These are phyloP conservation scores for Arthroderma sp. DNA, from an alignment of 2,329 filamentous ascomycete genomes.

Conservation along the genomic window DNA sequence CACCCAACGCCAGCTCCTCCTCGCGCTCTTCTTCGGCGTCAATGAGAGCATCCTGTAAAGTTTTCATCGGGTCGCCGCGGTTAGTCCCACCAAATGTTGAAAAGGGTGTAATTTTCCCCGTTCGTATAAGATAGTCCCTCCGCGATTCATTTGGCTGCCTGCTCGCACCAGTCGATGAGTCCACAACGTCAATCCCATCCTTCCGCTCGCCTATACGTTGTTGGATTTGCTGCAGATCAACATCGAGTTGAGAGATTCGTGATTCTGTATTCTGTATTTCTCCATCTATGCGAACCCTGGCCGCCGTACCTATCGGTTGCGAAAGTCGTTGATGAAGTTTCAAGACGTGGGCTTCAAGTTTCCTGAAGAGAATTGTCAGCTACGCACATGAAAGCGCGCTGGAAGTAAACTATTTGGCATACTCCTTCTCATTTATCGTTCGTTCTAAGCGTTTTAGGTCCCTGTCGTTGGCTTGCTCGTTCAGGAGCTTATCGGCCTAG, in stretches of 20 bases:
- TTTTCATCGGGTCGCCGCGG: conserved; percentile 32
- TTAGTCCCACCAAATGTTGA: conserved; percentile 50
- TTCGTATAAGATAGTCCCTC: conserved; percentile 82
- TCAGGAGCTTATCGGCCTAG: conserved; percentile 45
- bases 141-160: conserved; percentile 67
- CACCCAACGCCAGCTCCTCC: conserved; percentile 36
- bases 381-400: no score
- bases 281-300: conserved; percentile 30
- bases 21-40: conserved; percentile 64
- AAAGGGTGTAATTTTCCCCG: conserved; percentile 95
- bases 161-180: conserved; percentile 31
- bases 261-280: conserved; percentile 54
- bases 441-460: conserved; percentile 51
- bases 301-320: conserved; percentile 40
- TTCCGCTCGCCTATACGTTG: conserved; percentile 59
- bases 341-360: conserved; percentile 52
- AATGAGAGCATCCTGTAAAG: conserved; percentile 62
- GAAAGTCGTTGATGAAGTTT: conserved; percentile 44
- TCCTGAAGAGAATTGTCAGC: conserved; percentile 23
- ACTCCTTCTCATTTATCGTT: conserved; percentile 37
- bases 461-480: conserved; percentile 49
- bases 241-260: conserved; percentile 51
- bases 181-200: conserved; percentile 37
- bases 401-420: conserved; percentile 6
- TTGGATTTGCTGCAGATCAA: conserved; percentile 69